Evolutionary conservation across 2,329 filamentous ascomycete species (phyloP).

Genomic region (Geosmithia flava): DNA sequence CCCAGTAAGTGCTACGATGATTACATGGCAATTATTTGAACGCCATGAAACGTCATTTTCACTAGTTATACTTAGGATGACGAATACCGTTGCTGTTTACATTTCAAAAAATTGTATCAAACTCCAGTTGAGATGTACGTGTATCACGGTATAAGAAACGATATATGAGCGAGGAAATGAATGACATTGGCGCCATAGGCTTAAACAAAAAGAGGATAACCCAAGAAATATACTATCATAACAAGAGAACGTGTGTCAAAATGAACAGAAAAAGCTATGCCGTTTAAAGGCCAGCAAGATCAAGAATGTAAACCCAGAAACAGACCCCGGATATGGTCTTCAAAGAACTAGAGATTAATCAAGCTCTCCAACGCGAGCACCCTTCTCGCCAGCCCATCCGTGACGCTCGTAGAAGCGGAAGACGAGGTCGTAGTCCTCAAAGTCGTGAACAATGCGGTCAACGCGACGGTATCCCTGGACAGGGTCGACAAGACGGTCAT

Average conservation of each 20-base stretch:
- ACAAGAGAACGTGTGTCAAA: background rate
- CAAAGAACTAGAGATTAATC: background rate
- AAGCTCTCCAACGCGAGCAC: constrained; percentile 41
- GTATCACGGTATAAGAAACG: background rate
- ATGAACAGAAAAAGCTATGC: background rate
- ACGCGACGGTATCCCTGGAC: constrained; percentile 80
- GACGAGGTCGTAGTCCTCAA: constrained; percentile 93
- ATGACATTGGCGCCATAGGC: background rate
- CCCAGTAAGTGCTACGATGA: too few relatives aligned
- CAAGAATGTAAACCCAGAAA: background rate
- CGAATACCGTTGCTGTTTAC: too few relatives aligned
- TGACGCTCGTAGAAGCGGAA: constrained; percentile 94
- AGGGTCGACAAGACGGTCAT: constrained; percentile 53
- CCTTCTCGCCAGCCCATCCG: constrained; percentile 51
- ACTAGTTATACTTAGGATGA: too few relatives aligned
- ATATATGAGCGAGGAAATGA: background rate
- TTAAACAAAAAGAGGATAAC: background rate
- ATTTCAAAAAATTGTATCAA: background rate
- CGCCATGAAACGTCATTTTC: too few relatives aligned
- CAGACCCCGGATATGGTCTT: background rate
- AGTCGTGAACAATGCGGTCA: constrained; percentile 91
- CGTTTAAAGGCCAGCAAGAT: background rate
- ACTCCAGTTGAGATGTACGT: background rate
- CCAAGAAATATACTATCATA: background rate
- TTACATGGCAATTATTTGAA: too few relatives aligned